Conservation (phyloP, 441 rosid species). For the Gossypium lobatum region DNA sequence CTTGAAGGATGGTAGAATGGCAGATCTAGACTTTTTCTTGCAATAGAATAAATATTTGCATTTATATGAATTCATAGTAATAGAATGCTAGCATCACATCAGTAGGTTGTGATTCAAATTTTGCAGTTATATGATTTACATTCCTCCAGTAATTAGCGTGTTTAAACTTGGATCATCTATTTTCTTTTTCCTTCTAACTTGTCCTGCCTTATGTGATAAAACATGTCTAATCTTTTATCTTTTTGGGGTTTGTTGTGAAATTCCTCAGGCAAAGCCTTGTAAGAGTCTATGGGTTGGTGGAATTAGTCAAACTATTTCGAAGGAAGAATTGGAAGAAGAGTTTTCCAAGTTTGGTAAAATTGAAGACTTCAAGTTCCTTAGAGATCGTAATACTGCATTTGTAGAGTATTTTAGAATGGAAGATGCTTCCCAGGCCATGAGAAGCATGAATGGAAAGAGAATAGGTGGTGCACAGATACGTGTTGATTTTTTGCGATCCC, state of each 20-base stretch:
- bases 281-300: constrained; percentile 93
- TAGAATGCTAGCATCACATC: background rate
- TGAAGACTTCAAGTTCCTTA: constrained; percentile 67
- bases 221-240: background rate
- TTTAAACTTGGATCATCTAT: background rate
- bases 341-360: constrained; percentile 73
- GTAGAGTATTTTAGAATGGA: constrained; percentile 57
- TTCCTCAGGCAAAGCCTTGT: constrained; percentile 69
- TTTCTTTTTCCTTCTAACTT: background rate
- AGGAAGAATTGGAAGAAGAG: constrained; percentile 66
- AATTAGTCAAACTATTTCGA: constrained; percentile 54
- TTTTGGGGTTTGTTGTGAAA: background rate
- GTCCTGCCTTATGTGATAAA: background rate
- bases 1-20: background rate
- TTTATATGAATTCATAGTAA: background rate
- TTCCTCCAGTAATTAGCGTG: background rate
- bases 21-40: constrained; percentile 1
- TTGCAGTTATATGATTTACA: background rate
- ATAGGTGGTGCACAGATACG: constrained; percentile 76
- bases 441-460: constrained; percentile 67
- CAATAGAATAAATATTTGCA: background rate
- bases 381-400: constrained; percentile 71
- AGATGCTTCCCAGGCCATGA: constrained; percentile 75
- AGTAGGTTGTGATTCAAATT: background rate
- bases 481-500: constrained; percentile 87